These are phyloP conservation scores for Malus hybrid DNA, from an alignment of 331 rosid species.

Conservation along the genomic window DNA sequence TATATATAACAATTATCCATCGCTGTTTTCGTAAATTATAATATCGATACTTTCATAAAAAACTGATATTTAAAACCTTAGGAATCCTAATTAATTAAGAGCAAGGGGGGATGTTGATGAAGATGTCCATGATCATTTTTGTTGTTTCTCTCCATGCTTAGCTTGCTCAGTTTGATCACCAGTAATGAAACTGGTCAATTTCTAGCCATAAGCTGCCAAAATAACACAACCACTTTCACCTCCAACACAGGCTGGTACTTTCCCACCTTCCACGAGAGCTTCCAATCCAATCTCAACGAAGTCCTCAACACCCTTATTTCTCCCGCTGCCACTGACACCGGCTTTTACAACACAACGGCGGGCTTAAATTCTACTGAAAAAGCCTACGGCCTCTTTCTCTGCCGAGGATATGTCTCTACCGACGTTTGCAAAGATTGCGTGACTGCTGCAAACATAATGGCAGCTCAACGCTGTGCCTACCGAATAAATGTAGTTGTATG, in stretches of 20 bases:
- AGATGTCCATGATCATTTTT: no score
- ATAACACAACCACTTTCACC: background rate
- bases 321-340: background rate
- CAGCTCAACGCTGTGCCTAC: background rate
- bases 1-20: no score
- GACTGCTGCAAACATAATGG: background rate
- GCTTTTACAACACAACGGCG: background rate
- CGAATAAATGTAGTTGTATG: slow-evolving; percentile 5
- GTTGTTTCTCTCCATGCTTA: no score
- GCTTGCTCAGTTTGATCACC: no score
- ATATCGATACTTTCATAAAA: no score
- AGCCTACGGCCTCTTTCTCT: background rate
- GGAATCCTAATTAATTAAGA: no score
- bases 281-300: background rate
- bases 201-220: background rate
- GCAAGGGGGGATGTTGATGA: no score
- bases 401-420: slow-evolving; percentile 16
- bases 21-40: no score
- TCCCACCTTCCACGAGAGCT: background rate
- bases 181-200: no score
- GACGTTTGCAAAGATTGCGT: slow-evolving; percentile 8
- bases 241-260: background rate
- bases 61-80: no score
- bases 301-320: background rate
- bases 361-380: background rate